Conservation (phyloP, 305 asterid species). For the Vinca major region DNA sequence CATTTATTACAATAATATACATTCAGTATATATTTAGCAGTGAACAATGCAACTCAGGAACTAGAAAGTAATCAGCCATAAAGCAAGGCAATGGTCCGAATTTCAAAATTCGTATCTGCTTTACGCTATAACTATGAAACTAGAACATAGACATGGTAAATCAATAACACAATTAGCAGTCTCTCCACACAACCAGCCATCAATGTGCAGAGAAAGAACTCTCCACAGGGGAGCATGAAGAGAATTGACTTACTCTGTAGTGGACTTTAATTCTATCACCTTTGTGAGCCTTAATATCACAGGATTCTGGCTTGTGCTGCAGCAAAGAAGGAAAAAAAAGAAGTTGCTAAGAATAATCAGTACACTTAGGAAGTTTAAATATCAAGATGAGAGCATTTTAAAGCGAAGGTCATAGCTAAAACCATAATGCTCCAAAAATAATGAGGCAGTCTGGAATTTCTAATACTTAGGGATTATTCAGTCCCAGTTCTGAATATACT, state of each 20-base stretch:
- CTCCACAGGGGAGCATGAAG: background rate
- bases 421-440: too few relatives aligned
- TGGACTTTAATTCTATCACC: slow-evolving; percentile 83
- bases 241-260: slow-evolving; percentile 59
- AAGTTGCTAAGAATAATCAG: background rate
- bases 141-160: background rate
- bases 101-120: background rate
- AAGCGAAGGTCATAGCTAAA: background rate
- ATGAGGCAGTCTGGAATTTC: too few relatives aligned
- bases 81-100: background rate
- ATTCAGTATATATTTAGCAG: background rate
- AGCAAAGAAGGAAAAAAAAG: slow-evolving; percentile 6
- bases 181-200: background rate
- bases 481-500: too few relatives aligned
- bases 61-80: background rate
- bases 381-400: background rate
- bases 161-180: background rate
- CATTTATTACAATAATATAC: background rate
- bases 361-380: background rate
- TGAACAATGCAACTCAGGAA: background rate
- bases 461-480: too few relatives aligned
- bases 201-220: background rate
- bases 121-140: background rate
- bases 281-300: slow-evolving; percentile 89
- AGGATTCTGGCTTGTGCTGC: slow-evolving; percentile 76